Conservation (phyloP, 2,329 filamentous ascomycete genomes). For the Chrysosporium keratinophilum region DNA sequence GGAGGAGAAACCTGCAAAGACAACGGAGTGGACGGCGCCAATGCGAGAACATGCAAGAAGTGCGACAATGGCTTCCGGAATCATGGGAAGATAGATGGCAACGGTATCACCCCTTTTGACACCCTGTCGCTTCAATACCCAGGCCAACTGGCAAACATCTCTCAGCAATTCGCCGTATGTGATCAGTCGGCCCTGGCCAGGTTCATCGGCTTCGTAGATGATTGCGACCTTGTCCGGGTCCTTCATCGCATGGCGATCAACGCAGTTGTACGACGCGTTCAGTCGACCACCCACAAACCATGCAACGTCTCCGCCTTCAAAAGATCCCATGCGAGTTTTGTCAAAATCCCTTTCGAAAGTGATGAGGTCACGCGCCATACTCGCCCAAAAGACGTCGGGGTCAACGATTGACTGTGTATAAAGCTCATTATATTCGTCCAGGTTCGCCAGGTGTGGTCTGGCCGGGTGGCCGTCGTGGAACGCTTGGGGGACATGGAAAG, state of each 20-base stretch:
- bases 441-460: constrained; percentile 48
- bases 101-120: constrained; percentile 96
- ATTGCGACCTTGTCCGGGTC: constrained; percentile 89
- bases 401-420: constrained; percentile 79
- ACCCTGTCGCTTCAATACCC: constrained; percentile 86
- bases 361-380: constrained; percentile 74
- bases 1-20: constrained; percentile 95
- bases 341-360: constrained; percentile 87
- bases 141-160: constrained; percentile 78
- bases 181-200: constrained; percentile 72
- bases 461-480: constrained; percentile 50
- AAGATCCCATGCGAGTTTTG: constrained; percentile 69
- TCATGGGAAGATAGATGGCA: constrained; percentile 96
- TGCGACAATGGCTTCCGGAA: constrained; percentile 85
- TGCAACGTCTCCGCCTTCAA: constrained; percentile 70
- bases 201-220: constrained; percentile 97
- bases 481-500: constrained; percentile 48
- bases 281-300: constrained; percentile 93
- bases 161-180: constrained; percentile 88
- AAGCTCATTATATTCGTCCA: constrained; percentile 54
- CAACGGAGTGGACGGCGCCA: constrained; percentile 90
- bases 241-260: constrained; percentile 93
- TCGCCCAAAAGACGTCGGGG: constrained; percentile 82
- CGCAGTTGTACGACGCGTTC: constrained; percentile 95
- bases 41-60: constrained; percentile 87